Evolutionary conservation across 805 yeast species (phyloP).

Genomic region (Monosporozyma unispora): DNA sequence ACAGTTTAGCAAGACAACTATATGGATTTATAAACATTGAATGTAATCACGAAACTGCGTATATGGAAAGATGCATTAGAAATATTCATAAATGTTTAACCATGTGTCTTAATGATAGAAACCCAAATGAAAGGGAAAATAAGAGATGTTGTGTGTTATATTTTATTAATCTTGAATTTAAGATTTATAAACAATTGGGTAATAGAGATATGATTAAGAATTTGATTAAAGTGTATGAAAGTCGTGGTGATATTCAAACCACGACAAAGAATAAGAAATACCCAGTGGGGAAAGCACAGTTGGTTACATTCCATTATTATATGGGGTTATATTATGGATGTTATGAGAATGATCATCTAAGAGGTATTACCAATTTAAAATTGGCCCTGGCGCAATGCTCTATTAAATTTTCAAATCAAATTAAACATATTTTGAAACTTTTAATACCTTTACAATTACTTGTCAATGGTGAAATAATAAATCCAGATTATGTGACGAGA

Average conservation of each 20-base stretch:
- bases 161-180: constrained; percentile 61
- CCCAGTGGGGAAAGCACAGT: constrained; percentile 34
- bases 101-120: constrained; percentile 69
- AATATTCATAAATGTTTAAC: constrained; percentile 67
- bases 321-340: constrained; percentile 59
- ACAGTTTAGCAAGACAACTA: background rate
- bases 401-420: constrained; percentile 10
- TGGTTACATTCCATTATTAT: constrained; percentile 58
- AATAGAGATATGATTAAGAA: constrained; percentile 68
- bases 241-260: background rate
- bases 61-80: constrained; percentile 43
- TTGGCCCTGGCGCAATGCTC: constrained; percentile 34
- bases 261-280: background rate
- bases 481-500: constrained; percentile 35
- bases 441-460: constrained; percentile 53
- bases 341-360: constrained; percentile 44
- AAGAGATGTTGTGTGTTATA: constrained; percentile 60
- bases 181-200: constrained; percentile 55
- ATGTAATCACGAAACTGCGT: background rate
- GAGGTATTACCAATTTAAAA: constrained; percentile 43
- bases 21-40: background rate
- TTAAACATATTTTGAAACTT: constrained; percentile 40
- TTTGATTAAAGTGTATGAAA: constrained; percentile 52
- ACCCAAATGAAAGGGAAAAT: constrained; percentile 38
- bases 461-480: background rate